phyloP scores from a whole-genome alignment of 805 yeast species.

The Teunomyces tritomae region DNA sequence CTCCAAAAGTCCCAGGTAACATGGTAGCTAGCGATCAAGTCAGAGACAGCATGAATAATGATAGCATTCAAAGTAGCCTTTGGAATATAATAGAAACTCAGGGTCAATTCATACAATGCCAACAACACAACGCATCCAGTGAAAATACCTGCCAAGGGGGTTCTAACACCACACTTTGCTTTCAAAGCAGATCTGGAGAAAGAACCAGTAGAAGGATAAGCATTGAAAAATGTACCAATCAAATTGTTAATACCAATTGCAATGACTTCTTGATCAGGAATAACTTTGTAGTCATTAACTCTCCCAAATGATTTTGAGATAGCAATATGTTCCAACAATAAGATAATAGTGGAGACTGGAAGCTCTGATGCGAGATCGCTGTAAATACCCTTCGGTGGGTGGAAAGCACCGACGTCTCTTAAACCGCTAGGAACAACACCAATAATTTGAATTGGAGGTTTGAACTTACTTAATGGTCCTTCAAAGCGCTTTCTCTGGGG shows the following conservation, averaged over 20 bases:
- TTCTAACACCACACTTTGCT: conserved; percentile 92
- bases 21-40: conserved; percentile 68
- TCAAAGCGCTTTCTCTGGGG: conserved; percentile 32
- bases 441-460: conserved; percentile 55
- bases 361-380: conserved; percentile 67
- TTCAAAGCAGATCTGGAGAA: conserved; percentile 93
- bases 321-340: conserved; percentile 88
- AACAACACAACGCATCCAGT: conserved; percentile 86
- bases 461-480: conserved; percentile 32
- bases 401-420: conserved; percentile 70
- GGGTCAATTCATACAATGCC: conserved; percentile 81
- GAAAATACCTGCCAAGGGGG: conserved; percentile 88
- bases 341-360: conserved; percentile 81
- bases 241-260: conserved; percentile 92
- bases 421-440: conserved; percentile 85
- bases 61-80: conserved; percentile 84
- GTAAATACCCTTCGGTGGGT: conserved; percentile 57
- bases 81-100: conserved; percentile 85
- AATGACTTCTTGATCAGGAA: conserved; percentile 89
- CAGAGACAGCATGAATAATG: conserved; percentile 91
- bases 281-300: conserved; percentile 83
- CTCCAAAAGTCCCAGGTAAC: conserved; percentile 69
- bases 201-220: conserved; percentile 95
- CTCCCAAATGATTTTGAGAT: conserved; percentile 93
- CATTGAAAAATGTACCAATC: conserved; percentile 87